Conservation (phyloP, 768 basidiomycete species). For the Xerocomellus amylosporus region DNA sequence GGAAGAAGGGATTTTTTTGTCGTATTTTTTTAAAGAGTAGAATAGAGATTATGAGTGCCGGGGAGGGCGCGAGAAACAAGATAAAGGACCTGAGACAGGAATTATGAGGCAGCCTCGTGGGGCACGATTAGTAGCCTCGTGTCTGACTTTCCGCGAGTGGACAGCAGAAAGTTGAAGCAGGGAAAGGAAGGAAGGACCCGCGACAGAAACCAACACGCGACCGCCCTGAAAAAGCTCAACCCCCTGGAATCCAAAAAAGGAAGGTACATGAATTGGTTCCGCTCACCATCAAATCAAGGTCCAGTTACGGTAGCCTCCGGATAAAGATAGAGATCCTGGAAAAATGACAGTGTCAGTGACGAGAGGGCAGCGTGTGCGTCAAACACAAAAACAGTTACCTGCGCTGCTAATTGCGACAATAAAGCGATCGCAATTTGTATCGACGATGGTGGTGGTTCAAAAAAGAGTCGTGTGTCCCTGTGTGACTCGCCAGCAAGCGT, state of each 20-base stretch:
- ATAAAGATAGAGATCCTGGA: slow-evolving; percentile 3
- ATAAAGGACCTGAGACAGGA: slow-evolving; percentile 19
- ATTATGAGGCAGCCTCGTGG: slow-evolving; percentile 46
- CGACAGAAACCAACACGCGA: slow-evolving; percentile 26
- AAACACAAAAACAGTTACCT: slow-evolving; percentile 8
- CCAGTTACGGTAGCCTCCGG: slow-evolving; percentile 10
- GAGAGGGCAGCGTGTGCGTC: background rate
- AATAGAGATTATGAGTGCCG: slow-evolving; percentile 18
- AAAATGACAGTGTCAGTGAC: slow-evolving; percentile 7
- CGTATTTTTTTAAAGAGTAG: slow-evolving; percentile 17
- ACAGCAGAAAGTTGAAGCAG: slow-evolving; percentile 28
- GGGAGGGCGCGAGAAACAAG: slow-evolving; percentile 23
- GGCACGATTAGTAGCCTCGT: slow-evolving; percentile 45
- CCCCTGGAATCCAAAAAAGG: slow-evolving; percentile 28
- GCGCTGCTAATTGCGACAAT: slow-evolving; percentile 3
- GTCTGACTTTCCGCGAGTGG: slow-evolving; percentile 42
- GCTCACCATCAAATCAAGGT: slow-evolving; percentile 28
- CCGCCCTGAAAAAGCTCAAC: slow-evolving; percentile 36
- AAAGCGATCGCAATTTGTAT: background rate
- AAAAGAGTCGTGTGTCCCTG: background rate
- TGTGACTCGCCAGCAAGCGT: slow-evolving; percentile 10
- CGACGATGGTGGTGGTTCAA: background rate
- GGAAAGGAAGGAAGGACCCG: slow-evolving; percentile 20
- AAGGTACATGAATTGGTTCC: slow-evolving; percentile 20
- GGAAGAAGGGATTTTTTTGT: slow-evolving; percentile 16